Percentiles rank a stretch among this genome's conserved stretches.
Conservation (phyloP, 2,329 filamentous ascomycete species). For the Venturia carpophila region DNA sequence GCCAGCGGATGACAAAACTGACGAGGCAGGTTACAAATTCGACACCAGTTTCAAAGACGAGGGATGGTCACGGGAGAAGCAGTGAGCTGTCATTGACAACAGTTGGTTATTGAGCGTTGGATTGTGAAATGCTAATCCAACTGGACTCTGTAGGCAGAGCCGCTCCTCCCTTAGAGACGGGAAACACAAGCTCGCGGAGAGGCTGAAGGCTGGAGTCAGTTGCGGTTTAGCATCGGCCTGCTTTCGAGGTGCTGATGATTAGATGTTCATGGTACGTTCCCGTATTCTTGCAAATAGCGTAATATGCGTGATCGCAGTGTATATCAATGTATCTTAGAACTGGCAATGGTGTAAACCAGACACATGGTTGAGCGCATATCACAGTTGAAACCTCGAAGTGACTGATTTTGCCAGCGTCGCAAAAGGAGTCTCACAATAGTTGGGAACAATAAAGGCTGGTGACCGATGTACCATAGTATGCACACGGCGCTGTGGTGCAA, state of each 20-base stretch:
- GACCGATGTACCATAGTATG: no score
- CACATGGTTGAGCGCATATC: background rate
- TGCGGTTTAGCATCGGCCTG: background rate
- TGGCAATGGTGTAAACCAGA: background rate
- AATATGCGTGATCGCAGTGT: background rate
- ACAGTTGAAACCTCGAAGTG: background rate
- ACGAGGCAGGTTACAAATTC: slow-evolving; percentile 11
- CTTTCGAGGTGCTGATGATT: background rate
- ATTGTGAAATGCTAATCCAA: background rate
- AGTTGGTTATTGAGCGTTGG: background rate
- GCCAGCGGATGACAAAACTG: background rate
- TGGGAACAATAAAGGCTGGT: no score
- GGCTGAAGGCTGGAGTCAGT: background rate
- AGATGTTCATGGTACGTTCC: background rate
- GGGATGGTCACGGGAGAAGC: slow-evolving; percentile 13
- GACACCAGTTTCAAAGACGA: slow-evolving; percentile 10
- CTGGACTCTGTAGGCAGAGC: background rate
- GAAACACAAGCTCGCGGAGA: background rate
- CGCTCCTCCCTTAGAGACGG: background rate
- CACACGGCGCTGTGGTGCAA: background rate
- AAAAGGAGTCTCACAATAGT: background rate
- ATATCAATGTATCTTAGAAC: background rate
- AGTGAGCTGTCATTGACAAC: background rate
- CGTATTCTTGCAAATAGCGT: background rate
- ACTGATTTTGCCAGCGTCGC: background rate